These are phyloP conservation scores for Chaetomium sp. DNA, from an alignment of 2,329 filamentous ascomycete species.

Conservation along the genomic window DNA sequence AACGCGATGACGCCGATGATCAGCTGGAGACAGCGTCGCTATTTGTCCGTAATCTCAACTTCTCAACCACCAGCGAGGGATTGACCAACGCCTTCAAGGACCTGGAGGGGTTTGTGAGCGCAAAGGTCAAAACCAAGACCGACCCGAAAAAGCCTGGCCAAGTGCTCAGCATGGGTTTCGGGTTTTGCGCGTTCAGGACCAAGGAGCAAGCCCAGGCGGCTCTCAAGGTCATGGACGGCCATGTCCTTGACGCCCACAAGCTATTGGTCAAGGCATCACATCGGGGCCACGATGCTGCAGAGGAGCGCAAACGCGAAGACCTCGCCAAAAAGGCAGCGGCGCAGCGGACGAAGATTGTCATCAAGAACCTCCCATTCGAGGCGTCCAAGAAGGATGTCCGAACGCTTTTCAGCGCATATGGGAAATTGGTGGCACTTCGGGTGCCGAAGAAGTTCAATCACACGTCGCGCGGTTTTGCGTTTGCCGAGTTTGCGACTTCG, in stretches of 20 bases:
- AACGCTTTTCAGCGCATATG: constrained; percentile 79
- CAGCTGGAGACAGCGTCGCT: constrained; percentile 67
- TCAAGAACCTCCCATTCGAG: constrained; percentile 98
- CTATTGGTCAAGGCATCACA: constrained; percentile 82
- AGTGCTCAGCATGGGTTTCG: constrained; percentile 92
- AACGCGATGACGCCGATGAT: constrained; percentile 46
- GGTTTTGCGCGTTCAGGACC: constrained; percentile 82
- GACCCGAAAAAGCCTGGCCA: constrained; percentile 88
- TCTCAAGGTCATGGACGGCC: constrained; percentile 77
- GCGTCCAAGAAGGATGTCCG: constrained; percentile 88
- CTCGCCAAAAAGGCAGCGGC: constrained; percentile 71
- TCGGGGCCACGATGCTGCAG: constrained; percentile 78
- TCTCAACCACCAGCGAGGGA: constrained; percentile 71
- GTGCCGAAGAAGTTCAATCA: constrained; percentile 93
- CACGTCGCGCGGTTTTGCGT: constrained; percentile 85
- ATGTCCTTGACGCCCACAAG: constrained; percentile 79
- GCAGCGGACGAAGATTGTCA: constrained; percentile 83
- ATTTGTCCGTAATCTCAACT: constrained; percentile 92
- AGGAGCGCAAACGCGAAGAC: constrained; percentile 78
- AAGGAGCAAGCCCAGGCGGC: constrained; percentile 75
- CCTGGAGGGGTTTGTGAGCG: constrained; percentile 82
- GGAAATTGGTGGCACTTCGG: constrained; percentile 84
- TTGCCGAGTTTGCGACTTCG: constrained; percentile 89
- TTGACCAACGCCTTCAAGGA: constrained; percentile 72
- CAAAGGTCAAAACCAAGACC: constrained; percentile 84